Percentiles rank a stretch among this genome's conserved stretches.
phyloP scores from a whole-genome alignment of 176 grass and related monocot genomes.

The Aegilops tauschii region DNA sequence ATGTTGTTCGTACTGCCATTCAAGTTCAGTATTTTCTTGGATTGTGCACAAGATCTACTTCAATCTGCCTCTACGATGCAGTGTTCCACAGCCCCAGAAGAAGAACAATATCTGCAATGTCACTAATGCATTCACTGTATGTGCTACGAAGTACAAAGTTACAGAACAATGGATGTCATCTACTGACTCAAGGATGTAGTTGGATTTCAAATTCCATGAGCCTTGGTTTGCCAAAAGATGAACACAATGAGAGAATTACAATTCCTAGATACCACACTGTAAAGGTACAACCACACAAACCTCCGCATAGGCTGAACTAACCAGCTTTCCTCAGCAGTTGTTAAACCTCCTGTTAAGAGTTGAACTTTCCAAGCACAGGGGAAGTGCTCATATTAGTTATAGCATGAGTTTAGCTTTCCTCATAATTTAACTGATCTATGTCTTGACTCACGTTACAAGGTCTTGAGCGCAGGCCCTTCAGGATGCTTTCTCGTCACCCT shows the following conservation, averaged over 20 bases:
- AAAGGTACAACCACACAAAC: background rate
- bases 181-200: conserved; percentile 6
- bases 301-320: background rate
- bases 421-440: too few relatives aligned
- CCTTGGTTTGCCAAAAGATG: background rate
- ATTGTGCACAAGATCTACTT: too few relatives aligned
- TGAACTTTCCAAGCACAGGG: too few relatives aligned
- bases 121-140: too few relatives aligned
- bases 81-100: too few relatives aligned
- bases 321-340: background rate
- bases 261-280: background rate
- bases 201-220: conserved; percentile 5
- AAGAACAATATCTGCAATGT: too few relatives aligned
- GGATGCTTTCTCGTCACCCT: background rate
- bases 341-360: conserved; percentile 1
- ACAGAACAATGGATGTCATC: background rate
- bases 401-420: too few relatives aligned
- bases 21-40: too few relatives aligned
- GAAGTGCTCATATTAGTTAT: too few relatives aligned
- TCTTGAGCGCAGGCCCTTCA: background rate
- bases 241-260: background rate
- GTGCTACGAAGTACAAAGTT: too few relatives aligned
- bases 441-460: background rate
- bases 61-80: too few relatives aligned
- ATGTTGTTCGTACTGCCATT: too few relatives aligned